phyloP scores from a whole-genome alignment of 2,329 filamentous ascomycete species.

The Trichophyton benhamiae region DNA sequence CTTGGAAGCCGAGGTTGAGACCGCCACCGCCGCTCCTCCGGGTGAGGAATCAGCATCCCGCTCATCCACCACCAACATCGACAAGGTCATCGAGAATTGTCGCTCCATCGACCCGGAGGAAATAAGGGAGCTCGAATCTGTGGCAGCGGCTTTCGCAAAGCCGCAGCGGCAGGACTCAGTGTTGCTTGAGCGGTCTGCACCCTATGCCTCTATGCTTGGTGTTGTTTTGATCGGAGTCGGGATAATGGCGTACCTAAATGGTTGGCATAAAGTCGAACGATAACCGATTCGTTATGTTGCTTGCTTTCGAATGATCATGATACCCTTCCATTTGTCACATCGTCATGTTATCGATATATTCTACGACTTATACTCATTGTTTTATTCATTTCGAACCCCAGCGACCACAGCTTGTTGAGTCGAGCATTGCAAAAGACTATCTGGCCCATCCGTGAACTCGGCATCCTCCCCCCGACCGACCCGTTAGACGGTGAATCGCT shows the following conservation, averaged over 20 bases:
- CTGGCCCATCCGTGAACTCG: not conserved
- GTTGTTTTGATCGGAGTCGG: constrained; percentile 72
- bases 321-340: not conserved
- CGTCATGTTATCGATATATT: constrained; percentile 3
- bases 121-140: constrained; percentile 28
- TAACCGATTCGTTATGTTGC: constrained; percentile 5
- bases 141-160: constrained; percentile 29
- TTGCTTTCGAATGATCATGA: constrained; percentile 5
- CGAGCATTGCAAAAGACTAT: constrained; percentile 1
- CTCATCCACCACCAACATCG: not conserved
- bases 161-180: constrained; percentile 22
- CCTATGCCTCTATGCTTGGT: constrained; percentile 70
- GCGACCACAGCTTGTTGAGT: constrained; percentile 1
- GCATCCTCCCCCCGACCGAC: not conserved
- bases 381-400: not conserved
- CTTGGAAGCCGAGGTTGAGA: not conserved
- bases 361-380: not conserved
- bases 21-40: not conserved
- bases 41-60: not conserved
- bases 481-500: not conserved
- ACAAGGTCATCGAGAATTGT: not conserved
- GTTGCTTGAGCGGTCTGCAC: constrained; percentile 46
- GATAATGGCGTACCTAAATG: constrained; percentile 76
- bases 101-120: not conserved
- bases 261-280: constrained; percentile 52